Conservation (phyloP, 2,329 filamentous ascomycete species). For the Neonectria coccinea region DNA sequence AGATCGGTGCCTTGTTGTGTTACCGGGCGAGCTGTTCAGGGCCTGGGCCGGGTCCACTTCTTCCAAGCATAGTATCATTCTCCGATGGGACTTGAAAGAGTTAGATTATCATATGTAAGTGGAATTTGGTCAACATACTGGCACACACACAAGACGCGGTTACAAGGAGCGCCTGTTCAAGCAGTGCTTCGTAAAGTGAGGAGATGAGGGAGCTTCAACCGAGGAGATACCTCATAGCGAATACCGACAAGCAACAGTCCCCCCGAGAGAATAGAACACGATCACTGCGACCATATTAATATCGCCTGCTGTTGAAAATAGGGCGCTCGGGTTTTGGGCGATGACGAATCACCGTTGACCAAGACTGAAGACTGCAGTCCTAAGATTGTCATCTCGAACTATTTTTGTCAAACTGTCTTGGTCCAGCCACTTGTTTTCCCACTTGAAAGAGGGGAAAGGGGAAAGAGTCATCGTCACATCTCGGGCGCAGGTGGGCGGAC, state of each 20-base stretch:
- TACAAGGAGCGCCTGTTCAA: not conserved
- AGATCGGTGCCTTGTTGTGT: not conserved
- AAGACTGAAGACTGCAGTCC: not conserved
- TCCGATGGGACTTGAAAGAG: slow-evolving; percentile 1
- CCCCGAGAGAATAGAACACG: not conserved
- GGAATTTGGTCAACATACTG: slow-evolving; percentile 1
- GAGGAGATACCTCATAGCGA: too few species aligned
- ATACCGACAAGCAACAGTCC: too few species aligned
- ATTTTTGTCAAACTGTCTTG: too few species aligned
- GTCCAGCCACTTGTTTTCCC: not conserved
- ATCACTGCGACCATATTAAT: not conserved
- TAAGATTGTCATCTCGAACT: too few species aligned
- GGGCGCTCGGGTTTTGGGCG: not conserved
- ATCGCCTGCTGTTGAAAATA: not conserved
- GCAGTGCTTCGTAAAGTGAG: not conserved
- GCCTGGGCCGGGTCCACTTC: not conserved
- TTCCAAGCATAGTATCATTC: not conserved
- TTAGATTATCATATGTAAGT: not conserved
- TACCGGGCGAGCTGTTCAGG: not conserved
- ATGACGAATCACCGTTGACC: not conserved
- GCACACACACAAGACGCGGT: not conserved
- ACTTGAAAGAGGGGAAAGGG: not conserved
- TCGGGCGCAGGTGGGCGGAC: not conserved
- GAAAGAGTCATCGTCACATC: not conserved
- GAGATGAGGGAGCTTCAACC: not conserved